These are phyloP conservation scores for Cyberlindnera misumaiensis DNA, from an alignment of 805 yeast genomes.

Conservation along the genomic window DNA sequence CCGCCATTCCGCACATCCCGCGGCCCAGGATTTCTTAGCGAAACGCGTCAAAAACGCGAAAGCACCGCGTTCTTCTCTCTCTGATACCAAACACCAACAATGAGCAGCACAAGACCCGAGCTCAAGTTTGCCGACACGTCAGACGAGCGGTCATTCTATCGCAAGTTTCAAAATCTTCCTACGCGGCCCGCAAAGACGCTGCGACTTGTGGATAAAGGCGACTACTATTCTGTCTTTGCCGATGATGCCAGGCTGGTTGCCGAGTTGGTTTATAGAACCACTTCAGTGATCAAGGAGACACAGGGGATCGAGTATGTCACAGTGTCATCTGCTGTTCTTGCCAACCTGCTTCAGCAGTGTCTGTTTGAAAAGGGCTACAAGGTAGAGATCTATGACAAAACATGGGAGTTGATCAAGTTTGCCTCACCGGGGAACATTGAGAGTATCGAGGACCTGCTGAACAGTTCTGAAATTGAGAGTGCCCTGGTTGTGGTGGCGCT, in stretches of 20 bases:
- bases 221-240: constrained; percentile 68
- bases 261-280: constrained; percentile 76
- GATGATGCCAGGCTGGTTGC: constrained; percentile 81
- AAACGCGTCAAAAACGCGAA: too few relatives aligned
- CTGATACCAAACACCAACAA: neutral
- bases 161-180: constrained; percentile 40
- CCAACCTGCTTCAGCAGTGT: constrained; percentile 55
- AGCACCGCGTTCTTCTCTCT: too few relatives aligned
- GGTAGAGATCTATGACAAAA: constrained; percentile 70
- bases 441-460: constrained; percentile 64
- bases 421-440: constrained; percentile 93
- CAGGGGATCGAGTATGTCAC: constrained; percentile 60
- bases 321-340: constrained; percentile 66
- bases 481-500: constrained; percentile 47
- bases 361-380: constrained; percentile 67
- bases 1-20: too few relatives aligned
- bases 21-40: too few relatives aligned
- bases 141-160: constrained; percentile 42
- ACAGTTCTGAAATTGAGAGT: constrained; percentile 32
- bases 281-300: constrained; percentile 65
- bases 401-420: constrained; percentile 47
- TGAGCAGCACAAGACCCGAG: constrained; percentile 40
- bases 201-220: constrained; percentile 75
- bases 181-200: constrained; percentile 44
- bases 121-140: constrained; percentile 48